These are phyloP conservation scores for Capsicum chinense DNA, from an alignment of 257 asterid genomes.

Conservation along the genomic window DNA sequence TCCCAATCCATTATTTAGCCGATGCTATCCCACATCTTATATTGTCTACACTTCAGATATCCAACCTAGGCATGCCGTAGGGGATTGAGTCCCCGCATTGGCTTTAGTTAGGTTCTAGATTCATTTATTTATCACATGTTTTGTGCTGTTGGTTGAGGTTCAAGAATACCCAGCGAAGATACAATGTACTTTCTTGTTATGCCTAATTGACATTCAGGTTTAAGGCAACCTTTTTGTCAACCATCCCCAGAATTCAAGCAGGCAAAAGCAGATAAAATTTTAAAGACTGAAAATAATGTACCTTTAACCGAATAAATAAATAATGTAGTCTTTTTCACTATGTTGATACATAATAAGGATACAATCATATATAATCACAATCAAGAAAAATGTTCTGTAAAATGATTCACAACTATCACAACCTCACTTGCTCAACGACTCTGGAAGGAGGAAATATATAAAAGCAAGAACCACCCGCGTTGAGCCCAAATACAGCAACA, in stretches of 20 bases:
- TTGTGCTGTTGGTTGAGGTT: neutral
- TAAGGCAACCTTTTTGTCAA: conserved; percentile 7
- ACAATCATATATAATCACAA: conserved; percentile 22
- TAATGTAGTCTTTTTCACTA: conserved; percentile 6
- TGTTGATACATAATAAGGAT: conserved; percentile 9
- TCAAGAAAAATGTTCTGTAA: conserved; percentile 21
- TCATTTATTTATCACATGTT: neutral
- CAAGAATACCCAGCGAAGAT: neutral
- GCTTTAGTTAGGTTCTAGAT: too few relatives aligned
- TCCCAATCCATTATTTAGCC: neutral
- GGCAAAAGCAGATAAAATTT: neutral
- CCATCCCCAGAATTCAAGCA: neutral
- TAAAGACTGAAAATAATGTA: neutral
- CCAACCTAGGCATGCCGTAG: neutral
- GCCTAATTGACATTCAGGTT: neutral
- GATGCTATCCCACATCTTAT: neutral
- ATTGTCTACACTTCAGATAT: neutral
- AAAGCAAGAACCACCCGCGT: neutral
- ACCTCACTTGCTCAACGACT: conserved; percentile 10
- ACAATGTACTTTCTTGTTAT: neutral
- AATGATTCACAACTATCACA: conserved; percentile 37
- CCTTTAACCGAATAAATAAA: conserved; percentile 24
- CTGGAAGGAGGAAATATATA: conserved; percentile 12
- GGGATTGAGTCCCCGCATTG: too few relatives aligned
- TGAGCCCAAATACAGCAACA: neutral